Percentiles rank a stretch among this genome's conserved stretches.
phyloP scores from a whole-genome alignment of 2,329 filamentous ascomycete species.

The Penicillium aurantiogriseum region DNA sequence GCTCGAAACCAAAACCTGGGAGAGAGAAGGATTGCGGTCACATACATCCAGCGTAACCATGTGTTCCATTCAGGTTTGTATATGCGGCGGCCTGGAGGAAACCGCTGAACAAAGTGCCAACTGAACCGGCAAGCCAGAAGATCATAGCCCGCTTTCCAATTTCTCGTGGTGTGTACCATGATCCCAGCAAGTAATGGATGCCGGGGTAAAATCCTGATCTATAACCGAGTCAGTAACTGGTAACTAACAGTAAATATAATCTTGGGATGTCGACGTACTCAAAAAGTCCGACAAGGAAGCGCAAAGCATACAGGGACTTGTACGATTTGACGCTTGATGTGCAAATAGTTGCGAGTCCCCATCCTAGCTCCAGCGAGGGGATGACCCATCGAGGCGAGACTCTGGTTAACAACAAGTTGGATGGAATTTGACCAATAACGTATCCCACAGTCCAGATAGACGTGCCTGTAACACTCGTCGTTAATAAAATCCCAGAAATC shows the following conservation, averaged over 20 bases:
- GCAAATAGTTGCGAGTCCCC: conserved; percentile 27
- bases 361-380: conserved; percentile 36
- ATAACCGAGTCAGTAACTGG: background rate
- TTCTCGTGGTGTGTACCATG: conserved; percentile 28
- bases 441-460: conserved; percentile 48
- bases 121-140: conserved; percentile 23
- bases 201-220: conserved; percentile 27
- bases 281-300: conserved; percentile 31
- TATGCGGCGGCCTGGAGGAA: conserved; percentile 25
- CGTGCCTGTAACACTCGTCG: conserved; percentile 13
- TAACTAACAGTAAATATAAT: too few relatives aligned
- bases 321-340: conserved; percentile 26
- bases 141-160: conserved; percentile 26
- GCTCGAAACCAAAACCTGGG: background rate
- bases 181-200: conserved; percentile 28
- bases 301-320: conserved; percentile 22
- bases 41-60: conserved; percentile 25
- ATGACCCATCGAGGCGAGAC: conserved; percentile 47
- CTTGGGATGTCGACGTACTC: conserved; percentile 15
- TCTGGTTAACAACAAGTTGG: conserved; percentile 47
- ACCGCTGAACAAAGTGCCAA: conserved; percentile 25
- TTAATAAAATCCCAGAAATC: background rate
- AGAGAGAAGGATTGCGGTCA: background rate
- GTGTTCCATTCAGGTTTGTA: conserved; percentile 23
- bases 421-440: conserved; percentile 46